Base-by-base conservation (phyloP, 2,329 filamentous ascomycete genomes). In the Fusarium hainanense region DNA sequence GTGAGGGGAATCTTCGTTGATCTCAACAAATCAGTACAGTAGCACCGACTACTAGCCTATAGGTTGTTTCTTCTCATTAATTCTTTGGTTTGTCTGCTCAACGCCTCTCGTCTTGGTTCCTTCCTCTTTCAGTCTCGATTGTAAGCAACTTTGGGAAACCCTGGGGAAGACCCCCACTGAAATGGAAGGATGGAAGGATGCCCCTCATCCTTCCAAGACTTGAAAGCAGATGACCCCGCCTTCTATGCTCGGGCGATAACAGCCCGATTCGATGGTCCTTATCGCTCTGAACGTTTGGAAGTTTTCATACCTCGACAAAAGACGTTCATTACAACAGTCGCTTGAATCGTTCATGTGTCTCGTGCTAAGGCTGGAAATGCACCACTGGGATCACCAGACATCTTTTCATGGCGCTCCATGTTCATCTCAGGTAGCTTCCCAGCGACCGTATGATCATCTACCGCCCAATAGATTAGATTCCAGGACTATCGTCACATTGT, bases 141-240 rank as follows among this genome's bases (percentile, higher is more conserved):
- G 34, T 28, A 42, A 30, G n/a, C 21, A 55, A 47, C 42, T 32
- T 51, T 28, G 28, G 21, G 51, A 49, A 54, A 59, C 58, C 41
- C 54, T 37, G 59, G 64, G 64, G 54, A 58, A 66, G 30, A 54
- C n/a, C 56, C 51, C 68, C 63, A 44, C 67, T 37, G 47, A 27
- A 47, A 52, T 34, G 34, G 41, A 42, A 57, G 42, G 42, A 56
- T 41, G 32, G 28, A 46, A 32, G 41, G 7, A 43, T 34, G 44
- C 54, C 30, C 43, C 28, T 49, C 44, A 70, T 27, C 44, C 27
- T 63, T 48, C 49, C 60, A 63, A 61, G 48, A 63, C 60, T 54
- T 42, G 44, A 37, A 20, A 37, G 49, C 49, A 49, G 25, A 50
- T 52, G 46, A 70, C 68, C 68, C 67, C 67, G 68, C 67, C 58